Conservation (phyloP, 2,329 filamentous ascomycete species). For the Pyrenochaeta sp. region DNA sequence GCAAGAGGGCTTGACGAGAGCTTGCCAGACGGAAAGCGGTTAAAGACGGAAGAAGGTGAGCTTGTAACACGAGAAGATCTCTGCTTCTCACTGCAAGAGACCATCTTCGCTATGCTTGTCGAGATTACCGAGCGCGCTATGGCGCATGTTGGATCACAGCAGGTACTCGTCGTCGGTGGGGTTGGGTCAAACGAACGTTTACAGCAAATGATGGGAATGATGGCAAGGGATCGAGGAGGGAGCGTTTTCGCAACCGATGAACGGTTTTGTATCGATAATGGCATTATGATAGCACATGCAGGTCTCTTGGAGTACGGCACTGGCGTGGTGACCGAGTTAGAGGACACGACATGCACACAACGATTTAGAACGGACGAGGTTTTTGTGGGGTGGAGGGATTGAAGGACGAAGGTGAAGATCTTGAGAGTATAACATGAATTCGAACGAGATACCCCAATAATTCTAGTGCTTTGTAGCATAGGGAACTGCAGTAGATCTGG, state of each 20-base stretch:
- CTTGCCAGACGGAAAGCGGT: slow-evolving; percentile 49
- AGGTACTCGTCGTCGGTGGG: slow-evolving; percentile 94
- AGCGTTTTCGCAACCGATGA: slow-evolving; percentile 96
- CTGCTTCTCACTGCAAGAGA: slow-evolving; percentile 95
- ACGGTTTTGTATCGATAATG: slow-evolving; percentile 98
- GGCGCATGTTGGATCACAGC: slow-evolving; percentile 90
- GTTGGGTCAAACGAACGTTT: slow-evolving; percentile 94
- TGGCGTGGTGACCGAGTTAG: slow-evolving; percentile 78
- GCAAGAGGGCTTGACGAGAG: slow-evolving; percentile 69
- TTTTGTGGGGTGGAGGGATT: slow-evolving; percentile 59
- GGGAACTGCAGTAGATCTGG: slow-evolving; percentile 4
- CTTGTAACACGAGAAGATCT: slow-evolving; percentile 81
- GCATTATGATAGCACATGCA: slow-evolving; percentile 99
- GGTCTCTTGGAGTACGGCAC: slow-evolving; percentile 85
- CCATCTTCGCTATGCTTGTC: slow-evolving; percentile 94
- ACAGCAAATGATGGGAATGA: slow-evolving; percentile 98
- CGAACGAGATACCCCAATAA: not conserved
- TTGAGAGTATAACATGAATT: not conserved
- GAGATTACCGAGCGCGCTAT: slow-evolving; percentile 98
- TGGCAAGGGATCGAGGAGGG: slow-evolving; percentile 88
- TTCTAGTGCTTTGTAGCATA: slow-evolving; percentile 14
- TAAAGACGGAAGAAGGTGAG: slow-evolving; percentile 59
- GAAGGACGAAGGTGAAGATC: slow-evolving; percentile 16
- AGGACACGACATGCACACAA: slow-evolving; percentile 76
- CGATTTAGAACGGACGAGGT: slow-evolving; percentile 62